These are phyloP conservation scores for Penicillium vulpinum DNA, from an alignment of 2,329 filamentous ascomycete species.

Conservation along the genomic window DNA sequence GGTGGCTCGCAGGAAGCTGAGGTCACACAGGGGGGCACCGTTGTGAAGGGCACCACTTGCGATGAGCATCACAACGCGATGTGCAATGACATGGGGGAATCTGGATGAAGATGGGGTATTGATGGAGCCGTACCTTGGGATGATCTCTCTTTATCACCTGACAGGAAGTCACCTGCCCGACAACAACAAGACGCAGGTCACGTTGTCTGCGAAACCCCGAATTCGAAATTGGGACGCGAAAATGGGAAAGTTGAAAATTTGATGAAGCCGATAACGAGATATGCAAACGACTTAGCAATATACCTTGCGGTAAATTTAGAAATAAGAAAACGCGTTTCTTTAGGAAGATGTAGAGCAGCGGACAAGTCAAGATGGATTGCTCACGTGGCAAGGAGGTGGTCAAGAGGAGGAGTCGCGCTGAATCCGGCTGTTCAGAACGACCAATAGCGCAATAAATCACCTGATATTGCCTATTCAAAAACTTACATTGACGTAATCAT, in stretches of 20 bases:
- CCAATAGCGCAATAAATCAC: slow-evolving; percentile 35
- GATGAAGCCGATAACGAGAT: background rate
- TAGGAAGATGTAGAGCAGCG: slow-evolving; percentile 31
- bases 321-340: slow-evolving; percentile 32
- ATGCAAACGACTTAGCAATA: slow-evolving; percentile 23
- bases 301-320: slow-evolving; percentile 26
- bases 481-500: background rate
- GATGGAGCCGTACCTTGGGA: slow-evolving; percentile 38
- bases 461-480: slow-evolving; percentile 25
- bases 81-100: slow-evolving; percentile 16
- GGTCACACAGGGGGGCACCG: slow-evolving; percentile 22
- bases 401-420: slow-evolving; percentile 23
- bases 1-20: slow-evolving; percentile 27
- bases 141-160: slow-evolving; percentile 45
- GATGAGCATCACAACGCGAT: slow-evolving; percentile 16
- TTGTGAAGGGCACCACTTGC: slow-evolving; percentile 14
- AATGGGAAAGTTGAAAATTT: slow-evolving; percentile 18
- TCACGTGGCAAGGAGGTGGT: slow-evolving; percentile 42
- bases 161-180: slow-evolving; percentile 47
- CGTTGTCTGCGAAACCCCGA: slow-evolving; percentile 29
- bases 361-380: slow-evolving; percentile 38
- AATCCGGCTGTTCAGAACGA: slow-evolving; percentile 18
- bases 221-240: slow-evolving; percentile 29
- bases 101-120: slow-evolving; percentile 17
- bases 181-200: slow-evolving; percentile 38